Evolutionary conservation across 2,329 filamentous ascomycete species (phyloP).

Genomic region (Exophiala bonariae): DNA sequence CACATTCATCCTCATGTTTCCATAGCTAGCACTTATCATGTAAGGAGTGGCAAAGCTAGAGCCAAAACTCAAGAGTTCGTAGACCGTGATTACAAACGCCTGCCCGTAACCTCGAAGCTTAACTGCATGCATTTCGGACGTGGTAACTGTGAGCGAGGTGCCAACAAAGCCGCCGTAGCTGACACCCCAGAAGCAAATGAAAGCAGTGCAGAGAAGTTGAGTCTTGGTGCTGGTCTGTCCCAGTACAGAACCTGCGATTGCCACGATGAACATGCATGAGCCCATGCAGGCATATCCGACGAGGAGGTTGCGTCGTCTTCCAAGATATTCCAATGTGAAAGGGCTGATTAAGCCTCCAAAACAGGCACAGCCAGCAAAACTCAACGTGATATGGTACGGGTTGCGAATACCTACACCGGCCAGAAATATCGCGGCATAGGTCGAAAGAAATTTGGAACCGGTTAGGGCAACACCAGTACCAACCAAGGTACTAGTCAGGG

Average conservation of each 20-base stretch:
- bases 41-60: conserved; percentile 31
- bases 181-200: conserved; percentile 31
- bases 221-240: conserved; percentile 15
- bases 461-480: conserved; percentile 30
- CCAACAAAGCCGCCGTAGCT: conserved; percentile 30
- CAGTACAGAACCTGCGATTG: conserved; percentile 25
- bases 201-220: conserved; percentile 28
- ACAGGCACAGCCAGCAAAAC: conserved; percentile 6
- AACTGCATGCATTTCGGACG: conserved; percentile 32
- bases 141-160: conserved; percentile 26
- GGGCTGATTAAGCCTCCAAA: conserved; percentile 2
- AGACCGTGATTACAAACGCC: conserved; percentile 27
- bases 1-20: conserved; percentile 31
- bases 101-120: conserved; percentile 31
- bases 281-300: conserved; percentile 28
- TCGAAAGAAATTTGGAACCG: conserved; percentile 26
- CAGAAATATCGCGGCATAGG: conserved; percentile 15
- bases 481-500: conserved; percentile 27
- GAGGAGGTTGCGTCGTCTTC: conserved; percentile 27
- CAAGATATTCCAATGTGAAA: conserved; percentile 26
- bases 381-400: conserved; percentile 12
- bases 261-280: conserved; percentile 29
- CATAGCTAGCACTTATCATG: conserved; percentile 29
- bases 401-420: conserved; percentile 28
- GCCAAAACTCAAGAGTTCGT: conserved; percentile 28